These are phyloP conservation scores for Symmetrospora coprosmae DNA, from an alignment of 768 basidiomycete genomes.

Conservation along the genomic window DNA sequence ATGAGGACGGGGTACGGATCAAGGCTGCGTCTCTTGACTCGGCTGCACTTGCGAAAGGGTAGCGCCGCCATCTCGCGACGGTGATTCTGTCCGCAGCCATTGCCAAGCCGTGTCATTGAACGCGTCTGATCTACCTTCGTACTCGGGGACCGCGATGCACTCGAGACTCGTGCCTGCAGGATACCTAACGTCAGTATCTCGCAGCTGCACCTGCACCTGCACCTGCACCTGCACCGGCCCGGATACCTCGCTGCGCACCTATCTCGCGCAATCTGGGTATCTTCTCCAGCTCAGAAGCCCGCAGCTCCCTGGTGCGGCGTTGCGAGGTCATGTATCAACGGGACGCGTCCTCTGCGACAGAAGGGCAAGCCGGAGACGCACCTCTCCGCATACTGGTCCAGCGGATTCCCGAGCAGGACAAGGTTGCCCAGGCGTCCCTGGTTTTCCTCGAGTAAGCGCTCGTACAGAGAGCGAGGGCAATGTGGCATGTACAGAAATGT, in stretches of 20 bases:
- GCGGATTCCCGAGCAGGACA: conserved; percentile 25
- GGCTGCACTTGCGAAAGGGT: no score
- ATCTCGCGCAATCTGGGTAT: neutral
- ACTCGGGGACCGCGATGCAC: neutral
- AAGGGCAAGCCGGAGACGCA: neutral
- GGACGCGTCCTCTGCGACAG: neutral
- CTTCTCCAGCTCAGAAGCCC: neutral
- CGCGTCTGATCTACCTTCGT: conserved; percentile 9
- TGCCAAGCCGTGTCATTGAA: conserved; percentile 22
- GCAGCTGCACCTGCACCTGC: no score
- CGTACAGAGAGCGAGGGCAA: conserved; percentile 31
- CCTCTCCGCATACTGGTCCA: conserved; percentile 30
- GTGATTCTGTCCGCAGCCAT: neutral
- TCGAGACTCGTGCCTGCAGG: neutral
- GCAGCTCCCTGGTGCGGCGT: neutral
- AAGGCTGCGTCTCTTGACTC: no score
- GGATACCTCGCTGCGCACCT: neutral
- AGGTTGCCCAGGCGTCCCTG: conserved; percentile 13
- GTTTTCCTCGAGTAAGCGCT: conserved; percentile 25
- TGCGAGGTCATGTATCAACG: neutral
- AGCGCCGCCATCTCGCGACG: no score
- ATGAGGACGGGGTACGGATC: no score
- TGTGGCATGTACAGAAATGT: conserved; percentile 33
- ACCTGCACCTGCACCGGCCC: neutral
- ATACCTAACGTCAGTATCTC: neutral